Evolutionary conservation across 176 grass and related monocot genomes (phyloP), one percentile per base, ranked within the genome.

Genomic region (Aegilops umbellulata): DNA sequence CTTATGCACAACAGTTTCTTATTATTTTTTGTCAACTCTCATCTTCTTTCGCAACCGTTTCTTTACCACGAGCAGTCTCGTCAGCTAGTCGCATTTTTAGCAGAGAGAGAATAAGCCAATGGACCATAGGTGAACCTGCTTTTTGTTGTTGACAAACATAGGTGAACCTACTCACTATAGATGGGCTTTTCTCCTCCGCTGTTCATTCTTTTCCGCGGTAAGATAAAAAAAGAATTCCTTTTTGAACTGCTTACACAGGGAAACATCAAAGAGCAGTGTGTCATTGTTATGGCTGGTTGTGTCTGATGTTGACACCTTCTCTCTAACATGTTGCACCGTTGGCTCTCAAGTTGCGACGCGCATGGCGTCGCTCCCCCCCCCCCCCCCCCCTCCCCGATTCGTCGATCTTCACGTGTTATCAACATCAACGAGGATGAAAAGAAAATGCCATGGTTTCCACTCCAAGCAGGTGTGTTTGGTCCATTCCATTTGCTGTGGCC

Each of bases 71-170:
- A 85, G 41, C 5, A 19, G 20, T 57, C 47, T 66, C n/a, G 64
- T 30, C 32, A 19, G 46, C 41, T 75, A 23, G 35, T 23, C n/a
- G 20, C 36, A 17, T 49, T n/a, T 42, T 2, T 29, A 29, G 2
- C 89, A 98, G 3, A 46, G 44, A 46, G 95, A 92, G 90, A 87
- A 79, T 98, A 83, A 98, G 93, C 70, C 88, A 83, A 81, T 79
- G 86, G 53, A 92, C 90, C 0, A 74, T 9, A 10, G 23, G 49
- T 25, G 39, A 74, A 74, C 32, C 32, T 32, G 32, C 32, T 32
- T 32, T 32, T 32, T 32, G 29, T 29, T 32, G 32, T 32, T 32
- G 32, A 32, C 32, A 32, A 32, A 32, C 0, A 61, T 1, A 10
- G n/a, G 49, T 24, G 39, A 74, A 47, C 46, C 14, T 49, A 12